Conservation (phyloP, 306 rosid species). For the Glycine soja region DNA sequence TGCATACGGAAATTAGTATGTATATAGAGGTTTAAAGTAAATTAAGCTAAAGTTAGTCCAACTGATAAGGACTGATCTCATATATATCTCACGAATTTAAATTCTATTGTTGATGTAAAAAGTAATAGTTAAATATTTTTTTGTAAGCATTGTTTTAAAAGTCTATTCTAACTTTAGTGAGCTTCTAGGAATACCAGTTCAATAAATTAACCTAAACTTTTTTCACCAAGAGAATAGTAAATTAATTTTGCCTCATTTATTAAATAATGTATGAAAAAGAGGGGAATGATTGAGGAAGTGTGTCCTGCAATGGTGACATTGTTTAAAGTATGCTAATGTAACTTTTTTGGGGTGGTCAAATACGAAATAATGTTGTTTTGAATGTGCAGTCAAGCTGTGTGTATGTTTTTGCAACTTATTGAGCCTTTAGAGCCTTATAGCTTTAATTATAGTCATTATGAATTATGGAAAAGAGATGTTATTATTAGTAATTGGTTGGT, state of each 20-base stretch:
- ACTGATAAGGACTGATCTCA: too few species aligned
- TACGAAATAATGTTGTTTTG: constrained; percentile 19
- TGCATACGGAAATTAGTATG: constrained; percentile 14
- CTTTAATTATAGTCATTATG: neutral
- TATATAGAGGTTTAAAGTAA: constrained; percentile 12
- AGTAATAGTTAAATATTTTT: too few species aligned
- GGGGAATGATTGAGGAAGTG: constrained; percentile 38
- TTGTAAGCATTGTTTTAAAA: neutral
- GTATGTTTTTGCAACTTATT: constrained; percentile 3
- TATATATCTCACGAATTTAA: too few species aligned
- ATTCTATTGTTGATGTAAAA: too few species aligned
- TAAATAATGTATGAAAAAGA: constrained; percentile 37
- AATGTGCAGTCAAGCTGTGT: neutral
- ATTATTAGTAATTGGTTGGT: neutral
- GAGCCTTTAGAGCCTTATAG: neutral
- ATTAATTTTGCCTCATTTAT: constrained; percentile 27
- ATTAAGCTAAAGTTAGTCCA: neutral
- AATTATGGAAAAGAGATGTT: neutral
- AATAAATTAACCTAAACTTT: neutral
- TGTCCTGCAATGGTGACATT: constrained; percentile 35
- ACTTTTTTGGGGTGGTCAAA: neutral
- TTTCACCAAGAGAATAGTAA: neutral
- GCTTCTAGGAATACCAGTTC: too few species aligned
- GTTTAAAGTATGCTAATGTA: neutral
- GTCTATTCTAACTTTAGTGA: neutral